Conservation (phyloP, 768 basidiomycete species). For the Russula sp. region DNA sequence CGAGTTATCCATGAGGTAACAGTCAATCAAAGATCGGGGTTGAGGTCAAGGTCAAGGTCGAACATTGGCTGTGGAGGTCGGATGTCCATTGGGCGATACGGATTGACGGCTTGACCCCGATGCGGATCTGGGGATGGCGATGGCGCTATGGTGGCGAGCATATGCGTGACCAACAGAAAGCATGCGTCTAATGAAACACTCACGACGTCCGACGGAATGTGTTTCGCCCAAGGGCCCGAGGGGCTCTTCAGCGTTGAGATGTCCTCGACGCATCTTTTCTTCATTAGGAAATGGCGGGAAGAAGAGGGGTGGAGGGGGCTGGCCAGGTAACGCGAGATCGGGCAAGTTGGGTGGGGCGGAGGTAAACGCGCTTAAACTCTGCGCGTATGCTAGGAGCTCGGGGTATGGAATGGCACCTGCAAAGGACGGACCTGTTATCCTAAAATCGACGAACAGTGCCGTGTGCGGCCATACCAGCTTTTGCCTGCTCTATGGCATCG, state of each 20-base stretch:
- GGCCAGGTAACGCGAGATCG: constrained; percentile 59
- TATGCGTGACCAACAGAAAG: constrained; percentile 5
- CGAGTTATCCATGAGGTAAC: neutral
- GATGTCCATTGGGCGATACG: constrained; percentile 64
- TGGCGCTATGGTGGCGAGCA: constrained; percentile 38
- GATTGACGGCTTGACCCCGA: constrained; percentile 46
- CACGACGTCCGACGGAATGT: constrained; percentile 72
- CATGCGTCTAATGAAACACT: constrained; percentile 22
- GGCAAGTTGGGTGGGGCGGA: constrained; percentile 87
- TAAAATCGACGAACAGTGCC: neutral
- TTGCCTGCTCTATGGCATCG: constrained; percentile 62
- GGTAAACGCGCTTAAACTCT: constrained; percentile 78
- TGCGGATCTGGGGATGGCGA: constrained; percentile 50
- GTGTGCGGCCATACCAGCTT: constrained; percentile 46
- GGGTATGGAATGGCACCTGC: constrained; percentile 75
- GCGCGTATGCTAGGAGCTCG: constrained; percentile 76
- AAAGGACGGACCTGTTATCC: neutral
- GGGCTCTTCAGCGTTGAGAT: constrained; percentile 72
- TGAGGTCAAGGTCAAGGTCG: constrained; percentile 78
- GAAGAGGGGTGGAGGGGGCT: constrained; percentile 70
- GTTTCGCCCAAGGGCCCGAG: constrained; percentile 74
- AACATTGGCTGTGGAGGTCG: constrained; percentile 56
- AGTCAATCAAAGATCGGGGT: constrained; percentile 57
- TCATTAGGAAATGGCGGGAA: constrained; percentile 90
- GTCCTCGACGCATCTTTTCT: constrained; percentile 82